These are phyloP conservation scores for Mortierella antarctica DNA, from an alignment of 192 early-diverging fungal species.

Conservation along the genomic window DNA sequence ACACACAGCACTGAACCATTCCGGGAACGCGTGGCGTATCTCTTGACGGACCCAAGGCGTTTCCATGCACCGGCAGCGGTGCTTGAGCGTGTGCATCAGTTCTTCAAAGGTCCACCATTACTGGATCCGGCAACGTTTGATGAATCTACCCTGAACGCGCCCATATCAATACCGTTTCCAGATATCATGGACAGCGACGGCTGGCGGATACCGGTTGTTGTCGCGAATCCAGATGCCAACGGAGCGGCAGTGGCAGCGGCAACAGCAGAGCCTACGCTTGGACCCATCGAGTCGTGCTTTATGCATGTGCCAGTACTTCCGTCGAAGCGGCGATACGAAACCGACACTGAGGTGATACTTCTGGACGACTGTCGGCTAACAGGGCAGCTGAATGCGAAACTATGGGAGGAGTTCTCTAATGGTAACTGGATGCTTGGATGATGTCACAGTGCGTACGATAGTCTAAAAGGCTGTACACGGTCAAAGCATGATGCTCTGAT, in stretches of 20 bases:
- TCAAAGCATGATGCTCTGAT: neutral
- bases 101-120: constrained; percentile 35
- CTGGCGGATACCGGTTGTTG: constrained; percentile 16
- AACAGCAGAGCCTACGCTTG: neutral
- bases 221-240: neutral
- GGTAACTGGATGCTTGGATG: constrained; percentile 10
- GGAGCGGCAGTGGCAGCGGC: no score
- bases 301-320: constrained; percentile 46
- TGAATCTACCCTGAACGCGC: constrained; percentile 11
- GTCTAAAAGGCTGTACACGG: neutral
- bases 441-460: no score
- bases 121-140: constrained; percentile 43
- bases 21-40: constrained; percentile 2
- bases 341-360: constrained; percentile 37
- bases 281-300: constrained; percentile 38
- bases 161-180: constrained; percentile 37
- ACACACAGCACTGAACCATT: constrained; percentile 5
- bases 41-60: constrained; percentile 28
- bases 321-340: constrained; percentile 39
- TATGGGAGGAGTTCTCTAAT: constrained; percentile 48
- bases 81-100: constrained; percentile 19
- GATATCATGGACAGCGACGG: constrained; percentile 49
- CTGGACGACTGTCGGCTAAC: constrained; percentile 37
- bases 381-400: constrained; percentile 33
- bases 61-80: constrained; percentile 34